phyloP scores from a whole-genome alignment of 345 rosid genomes.

The Abelmoschus esculentus region DNA sequence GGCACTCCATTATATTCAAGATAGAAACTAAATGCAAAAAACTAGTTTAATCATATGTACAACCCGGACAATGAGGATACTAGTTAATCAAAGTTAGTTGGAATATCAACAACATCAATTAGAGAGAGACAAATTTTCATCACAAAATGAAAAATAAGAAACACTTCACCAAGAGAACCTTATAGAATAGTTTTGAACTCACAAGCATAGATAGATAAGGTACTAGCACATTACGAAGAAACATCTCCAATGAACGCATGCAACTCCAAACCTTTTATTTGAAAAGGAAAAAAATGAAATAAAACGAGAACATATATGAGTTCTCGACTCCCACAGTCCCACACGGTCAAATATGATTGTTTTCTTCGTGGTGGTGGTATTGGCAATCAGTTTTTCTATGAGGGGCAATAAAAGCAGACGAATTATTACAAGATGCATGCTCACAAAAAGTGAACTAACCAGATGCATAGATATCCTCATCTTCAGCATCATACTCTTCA shows the following conservation, averaged over 20 bases:
- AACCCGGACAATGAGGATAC: background rate
- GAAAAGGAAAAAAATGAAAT: background rate
- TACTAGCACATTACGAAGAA: conserved; percentile 3
- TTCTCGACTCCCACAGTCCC: background rate
- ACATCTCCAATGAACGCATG: background rate
- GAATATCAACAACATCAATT: background rate
- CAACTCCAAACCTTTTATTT: background rate
- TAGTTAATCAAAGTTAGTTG: background rate
- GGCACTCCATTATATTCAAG: conserved; percentile 5
- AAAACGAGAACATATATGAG: background rate
- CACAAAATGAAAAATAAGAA: conserved; percentile 1
- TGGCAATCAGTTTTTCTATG: background rate
- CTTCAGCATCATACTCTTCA: conserved; percentile 92
- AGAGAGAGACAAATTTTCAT: background rate
- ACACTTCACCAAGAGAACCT: background rate
- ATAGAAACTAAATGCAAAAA: background rate
- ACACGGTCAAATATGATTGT: background rate
- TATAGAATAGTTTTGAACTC: background rate
- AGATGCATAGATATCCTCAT: conserved; percentile 82
- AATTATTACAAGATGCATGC: conserved; percentile 1
- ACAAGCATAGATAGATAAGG: background rate
- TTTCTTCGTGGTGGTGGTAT: background rate
- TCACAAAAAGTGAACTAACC: conserved; percentile 33
- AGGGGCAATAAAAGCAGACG: background rate
- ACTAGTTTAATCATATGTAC: background rate